A percentile compares a stretch with the other conserved stretches of the same genome.
These are phyloP conservation scores for Fomitiporia mediterranea DNA, from an alignment of 1,284 basidiomycete genomes.

Conservation along the genomic window DNA sequence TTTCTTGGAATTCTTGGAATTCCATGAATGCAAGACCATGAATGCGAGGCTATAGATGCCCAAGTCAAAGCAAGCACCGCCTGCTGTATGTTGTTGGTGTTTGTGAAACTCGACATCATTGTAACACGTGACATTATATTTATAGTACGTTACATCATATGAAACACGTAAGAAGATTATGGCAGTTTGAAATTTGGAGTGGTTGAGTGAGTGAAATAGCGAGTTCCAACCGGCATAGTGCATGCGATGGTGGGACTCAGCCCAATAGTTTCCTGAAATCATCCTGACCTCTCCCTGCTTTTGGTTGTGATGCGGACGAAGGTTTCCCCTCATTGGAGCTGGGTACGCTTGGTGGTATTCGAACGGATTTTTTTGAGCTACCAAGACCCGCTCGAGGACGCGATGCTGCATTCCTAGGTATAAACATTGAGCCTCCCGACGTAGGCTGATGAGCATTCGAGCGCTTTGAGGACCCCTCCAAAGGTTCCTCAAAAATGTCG, in stretches of 20 bases:
- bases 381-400: slow-evolving; percentile 69
- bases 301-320: slow-evolving; percentile 24
- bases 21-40: slow-evolving; percentile 21
- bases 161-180: too few species aligned
- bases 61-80: too few species aligned
- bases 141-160: too few species aligned
- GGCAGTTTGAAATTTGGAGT: too few species aligned
- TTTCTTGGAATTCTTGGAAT: slow-evolving; percentile 44
- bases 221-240: too few species aligned
- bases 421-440: slow-evolving; percentile 47
- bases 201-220: too few species aligned
- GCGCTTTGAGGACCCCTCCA: slow-evolving; percentile 30
- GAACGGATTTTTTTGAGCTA: slow-evolving; percentile 17
- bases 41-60: not conserved
- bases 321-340: slow-evolving; percentile 35
- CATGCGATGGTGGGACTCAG: too few species aligned
- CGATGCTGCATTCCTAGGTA: slow-evolving; percentile 58
- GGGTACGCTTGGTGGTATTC: not conserved
- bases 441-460: slow-evolving; percentile 35
- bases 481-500: slow-evolving; percentile 50
- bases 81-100: too few species aligned
- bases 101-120: too few species aligned
- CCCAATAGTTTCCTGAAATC: slow-evolving; percentile 76
- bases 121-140: too few species aligned
- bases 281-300: slow-evolving; percentile 58